Percentiles rank a stretch among this genome's conserved stretches.
Evolutionary conservation across 2,329 filamentous ascomycete genomes (phyloP).

Genomic region (Colletotrichum simmondsii): DNA sequence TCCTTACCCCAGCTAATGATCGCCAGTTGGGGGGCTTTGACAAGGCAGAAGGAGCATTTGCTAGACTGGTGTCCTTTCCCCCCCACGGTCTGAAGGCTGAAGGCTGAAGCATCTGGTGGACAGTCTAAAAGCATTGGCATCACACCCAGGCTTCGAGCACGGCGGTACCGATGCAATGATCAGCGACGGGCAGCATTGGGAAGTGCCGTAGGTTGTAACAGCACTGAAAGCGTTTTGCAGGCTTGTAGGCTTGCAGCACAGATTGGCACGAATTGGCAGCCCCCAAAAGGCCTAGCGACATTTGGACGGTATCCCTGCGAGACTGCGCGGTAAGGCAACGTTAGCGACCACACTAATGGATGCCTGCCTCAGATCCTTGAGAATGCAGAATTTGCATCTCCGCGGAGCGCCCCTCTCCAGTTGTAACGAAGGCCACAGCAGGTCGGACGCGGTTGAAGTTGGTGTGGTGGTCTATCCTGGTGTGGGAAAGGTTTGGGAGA

Average conservation of each 20-base stretch:
- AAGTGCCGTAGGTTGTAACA: slow-evolving; percentile 22
- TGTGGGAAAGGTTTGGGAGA: slow-evolving; percentile 12
- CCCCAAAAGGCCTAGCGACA: slow-evolving; percentile 16
- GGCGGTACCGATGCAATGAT: slow-evolving; percentile 19
- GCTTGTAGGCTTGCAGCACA: neutral
- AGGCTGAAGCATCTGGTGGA: slow-evolving; percentile 5
- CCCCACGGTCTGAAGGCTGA: neutral
- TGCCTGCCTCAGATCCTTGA: slow-evolving; percentile 33
- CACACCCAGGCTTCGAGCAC: neutral
- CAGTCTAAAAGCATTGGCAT: neutral
- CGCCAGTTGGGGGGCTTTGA: neutral
- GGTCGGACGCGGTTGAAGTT: neutral
- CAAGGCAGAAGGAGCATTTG: neutral
- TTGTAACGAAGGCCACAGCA: neutral
- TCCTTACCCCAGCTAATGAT: slow-evolving; percentile 2
- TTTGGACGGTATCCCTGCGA: slow-evolving; percentile 24
- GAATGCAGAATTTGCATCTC: slow-evolving; percentile 25
- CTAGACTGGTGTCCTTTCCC: neutral
- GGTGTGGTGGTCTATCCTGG: slow-evolving; percentile 21
- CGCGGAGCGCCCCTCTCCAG: slow-evolving; percentile 14
- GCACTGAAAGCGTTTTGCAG: slow-evolving; percentile 4
- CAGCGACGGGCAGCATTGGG: slow-evolving; percentile 10
- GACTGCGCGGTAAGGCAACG: slow-evolving; percentile 21
- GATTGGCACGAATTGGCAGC: neutral
- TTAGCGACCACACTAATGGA: slow-evolving; percentile 30